Conservation (phyloP, 805 yeast genomes). For the Metschnikowia bowlesiae region DNA sequence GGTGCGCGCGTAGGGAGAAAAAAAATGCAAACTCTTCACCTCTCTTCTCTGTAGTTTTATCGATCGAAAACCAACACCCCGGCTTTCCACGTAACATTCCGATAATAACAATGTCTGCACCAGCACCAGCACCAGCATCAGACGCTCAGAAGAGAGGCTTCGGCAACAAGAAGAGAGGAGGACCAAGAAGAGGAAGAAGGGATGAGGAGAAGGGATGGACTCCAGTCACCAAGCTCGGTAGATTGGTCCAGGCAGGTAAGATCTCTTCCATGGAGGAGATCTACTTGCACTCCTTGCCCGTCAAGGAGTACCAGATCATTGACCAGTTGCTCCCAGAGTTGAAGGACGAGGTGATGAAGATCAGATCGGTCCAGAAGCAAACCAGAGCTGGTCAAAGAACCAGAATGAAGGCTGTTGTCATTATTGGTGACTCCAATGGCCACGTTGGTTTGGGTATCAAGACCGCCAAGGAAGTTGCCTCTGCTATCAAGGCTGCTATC, state of each 20-base stretch:
- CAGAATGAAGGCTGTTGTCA: conserved; percentile 99
- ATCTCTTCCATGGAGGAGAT: conserved; percentile 94
- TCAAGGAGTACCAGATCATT: conserved; percentile 98
- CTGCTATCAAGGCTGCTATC: conserved; percentile 99
- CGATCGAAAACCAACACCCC: conserved; percentile 69
- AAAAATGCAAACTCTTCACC: conserved; percentile 5
- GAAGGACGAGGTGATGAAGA: conserved; percentile 99
- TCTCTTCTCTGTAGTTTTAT: conserved; percentile 24
- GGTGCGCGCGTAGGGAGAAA: conserved; percentile 4
- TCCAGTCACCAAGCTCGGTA: conserved; percentile 99
- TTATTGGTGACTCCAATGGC: conserved; percentile 99
- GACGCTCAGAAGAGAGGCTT: conserved; percentile 45
- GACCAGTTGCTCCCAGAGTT: conserved; percentile 94
- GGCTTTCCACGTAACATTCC: conserved; percentile 73
- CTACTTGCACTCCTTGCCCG: conserved; percentile 98
- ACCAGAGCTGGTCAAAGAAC: conserved; percentile 99
- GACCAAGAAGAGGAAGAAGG: conserved; percentile 56
- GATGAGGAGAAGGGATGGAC: conserved; percentile 98
- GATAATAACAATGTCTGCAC: conserved; percentile 48
- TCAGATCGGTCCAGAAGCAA: conserved; percentile 99
- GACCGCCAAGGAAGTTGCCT: conserved; percentile 99
- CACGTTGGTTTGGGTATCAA: conserved; percentile 99
- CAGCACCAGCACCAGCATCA: conserved; percentile 32
- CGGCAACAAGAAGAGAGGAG: conserved; percentile 55
- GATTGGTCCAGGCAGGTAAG: conserved; percentile 99